These are phyloP conservation scores for Antitrichia curtipendula DNA, from an alignment of 225 moss, liverwort and hornwort species.

Conservation along the genomic window DNA sequence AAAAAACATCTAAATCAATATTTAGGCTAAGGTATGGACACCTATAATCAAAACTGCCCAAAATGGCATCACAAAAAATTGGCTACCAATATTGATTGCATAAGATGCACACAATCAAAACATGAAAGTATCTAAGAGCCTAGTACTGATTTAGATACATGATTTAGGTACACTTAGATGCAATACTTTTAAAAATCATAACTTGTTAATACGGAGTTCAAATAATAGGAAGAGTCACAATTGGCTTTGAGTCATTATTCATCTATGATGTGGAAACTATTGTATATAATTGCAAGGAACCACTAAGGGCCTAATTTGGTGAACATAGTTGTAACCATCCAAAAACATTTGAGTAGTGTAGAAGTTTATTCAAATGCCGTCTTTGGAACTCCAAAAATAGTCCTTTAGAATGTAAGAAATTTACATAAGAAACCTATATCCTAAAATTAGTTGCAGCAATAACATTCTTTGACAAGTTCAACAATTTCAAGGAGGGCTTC, in stretches of 20 bases:
- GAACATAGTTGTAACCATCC: accelerated
- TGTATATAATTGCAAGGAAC: accelerated
- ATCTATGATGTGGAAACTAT: neutral
- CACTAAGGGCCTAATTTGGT: neutral
- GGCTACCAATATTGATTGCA: accelerated
- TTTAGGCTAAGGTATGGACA: neutral
- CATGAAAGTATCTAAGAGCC: neutral
- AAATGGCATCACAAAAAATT: neutral
- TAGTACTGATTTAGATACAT: too few relatives aligned
- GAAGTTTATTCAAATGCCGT: neutral
- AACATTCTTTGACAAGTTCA: neutral
- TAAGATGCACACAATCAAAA: neutral
- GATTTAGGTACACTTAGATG: neutral
- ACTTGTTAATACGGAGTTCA: neutral
- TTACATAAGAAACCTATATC: accelerated
- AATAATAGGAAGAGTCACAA: accelerated
- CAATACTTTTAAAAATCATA: neutral
- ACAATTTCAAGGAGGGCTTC: accelerated
- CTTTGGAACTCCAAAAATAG: neutral
- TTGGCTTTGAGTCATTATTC: accelerated
- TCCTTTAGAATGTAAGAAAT: accelerated
- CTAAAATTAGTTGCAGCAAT: accelerated
- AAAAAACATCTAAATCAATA: neutral
- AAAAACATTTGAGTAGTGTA: accelerated
- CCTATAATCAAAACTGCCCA: too few relatives aligned